These are phyloP conservation scores for Starmera caribaea DNA, from an alignment of 805 yeast genomes.

Conservation along the genomic window DNA sequence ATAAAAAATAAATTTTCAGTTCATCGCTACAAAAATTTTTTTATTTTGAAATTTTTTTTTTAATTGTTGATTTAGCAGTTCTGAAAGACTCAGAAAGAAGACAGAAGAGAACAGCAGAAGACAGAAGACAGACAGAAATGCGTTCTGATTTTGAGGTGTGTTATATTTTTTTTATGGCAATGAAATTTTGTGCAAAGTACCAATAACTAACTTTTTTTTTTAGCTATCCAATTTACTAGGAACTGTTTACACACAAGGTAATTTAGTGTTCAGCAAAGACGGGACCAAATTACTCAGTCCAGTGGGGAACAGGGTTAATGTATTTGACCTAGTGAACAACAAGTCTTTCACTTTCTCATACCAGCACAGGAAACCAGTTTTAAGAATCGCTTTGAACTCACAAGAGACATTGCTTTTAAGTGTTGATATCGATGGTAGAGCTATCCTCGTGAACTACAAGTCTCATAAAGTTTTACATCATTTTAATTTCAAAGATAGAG, in stretches of 20 bases:
- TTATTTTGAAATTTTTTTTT: no score
- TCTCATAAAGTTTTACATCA: constrained; percentile 84
- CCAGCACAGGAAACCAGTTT: constrained; percentile 83
- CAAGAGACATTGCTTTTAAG: constrained; percentile 75
- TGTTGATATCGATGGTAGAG: constrained; percentile 88
- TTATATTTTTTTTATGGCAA: no score
- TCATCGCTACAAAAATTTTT: no score
- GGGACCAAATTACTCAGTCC: constrained; percentile 82
- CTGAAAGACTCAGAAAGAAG: no score
- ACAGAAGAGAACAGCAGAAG: neutral
- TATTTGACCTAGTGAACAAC: constrained; percentile 78
- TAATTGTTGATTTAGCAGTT: constrained; percentile 5
- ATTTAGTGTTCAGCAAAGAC: constrained; percentile 74
- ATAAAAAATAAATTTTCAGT: no score
- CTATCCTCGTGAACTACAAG: constrained; percentile 77
- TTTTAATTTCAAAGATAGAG: constrained; percentile 81
- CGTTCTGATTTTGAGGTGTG: neutral
- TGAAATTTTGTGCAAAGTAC: no score
- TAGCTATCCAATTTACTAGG: constrained; percentile 83
- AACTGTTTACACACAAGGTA: constrained; percentile 92
- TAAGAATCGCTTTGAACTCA: constrained; percentile 69
- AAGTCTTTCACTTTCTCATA: constrained; percentile 83
- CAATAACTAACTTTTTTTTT: neutral
- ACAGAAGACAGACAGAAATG: neutral
- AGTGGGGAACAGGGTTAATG: constrained; percentile 87